Evolutionary conservation across 805 yeast species (phyloP), one percentile per base, ranked within the genome.

Genomic region (Saccharomycopsis amapae): DNA sequence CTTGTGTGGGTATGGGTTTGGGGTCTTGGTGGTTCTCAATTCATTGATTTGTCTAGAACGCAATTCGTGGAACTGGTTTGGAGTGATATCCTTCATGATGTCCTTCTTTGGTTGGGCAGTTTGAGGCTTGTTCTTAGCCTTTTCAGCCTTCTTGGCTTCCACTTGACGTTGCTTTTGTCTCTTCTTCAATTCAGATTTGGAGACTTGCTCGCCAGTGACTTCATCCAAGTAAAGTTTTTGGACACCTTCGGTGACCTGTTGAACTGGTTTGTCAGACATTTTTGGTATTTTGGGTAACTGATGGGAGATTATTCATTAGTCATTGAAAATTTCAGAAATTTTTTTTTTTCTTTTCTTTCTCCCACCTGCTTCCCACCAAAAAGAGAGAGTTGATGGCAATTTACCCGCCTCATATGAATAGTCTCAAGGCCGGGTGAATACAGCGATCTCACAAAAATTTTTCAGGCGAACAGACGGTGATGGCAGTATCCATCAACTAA

Each of bases 1-100:
- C 72, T 90, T 90, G 76, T 90, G 98, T 56, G 98, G 98, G 68
- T 90, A 90, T 46, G 98, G 98, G 67, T 87, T 85, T 57, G 89
- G 83, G 32, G 62, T 50, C 53, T 80, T 79, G 50, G 79, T 58
- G 51, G 69, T 63, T 72, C 95, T 85, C 61, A 86, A 73, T 56
- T 81, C 93, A 50, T 80, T 76, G 60, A 90, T 75, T 68, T 90
- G 95, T 60, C 90, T 81, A 38, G 95, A 79, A 72, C 98, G 83
- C 62, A 87, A 80, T 67, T 89, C 96, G 59, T 76, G 84, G 69
- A 87, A 90, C 71, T 90, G 97, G 64, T 85, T 88, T 61, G 98
- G 98, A 62, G 85, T 87, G 62, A 89, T 73, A 61, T 89, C 96
- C 53, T 90, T 93, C 63, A 85, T 75, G 42, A 74, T 76, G 59